Conservation (phyloP, 2,329 filamentous ascomycete genomes). For the Talaromyces sp. region DNA sequence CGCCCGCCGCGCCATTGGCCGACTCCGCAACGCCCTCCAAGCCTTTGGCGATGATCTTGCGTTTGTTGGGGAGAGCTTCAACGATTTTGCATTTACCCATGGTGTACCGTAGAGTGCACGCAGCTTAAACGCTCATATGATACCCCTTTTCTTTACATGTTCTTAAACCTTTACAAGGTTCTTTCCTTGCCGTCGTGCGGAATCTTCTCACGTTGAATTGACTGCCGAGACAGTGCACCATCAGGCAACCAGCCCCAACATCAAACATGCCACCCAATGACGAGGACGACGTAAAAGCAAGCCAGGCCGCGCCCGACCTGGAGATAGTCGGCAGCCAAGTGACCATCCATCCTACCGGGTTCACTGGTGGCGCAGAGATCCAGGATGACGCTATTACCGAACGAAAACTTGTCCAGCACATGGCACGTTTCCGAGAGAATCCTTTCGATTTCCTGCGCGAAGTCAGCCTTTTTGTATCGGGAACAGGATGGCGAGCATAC, state of each 20-base stretch:
- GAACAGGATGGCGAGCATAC: conserved; percentile 92
- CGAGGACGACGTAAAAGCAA: conserved; percentile 20
- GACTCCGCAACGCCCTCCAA: not conserved
- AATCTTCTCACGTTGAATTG: not conserved
- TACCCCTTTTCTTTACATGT: not conserved
- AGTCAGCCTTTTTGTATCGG: conserved; percentile 86
- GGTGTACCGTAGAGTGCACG: not conserved
- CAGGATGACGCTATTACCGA: conserved; percentile 44
- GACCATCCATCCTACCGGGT: conserved; percentile 68
- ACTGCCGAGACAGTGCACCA: not conserved
- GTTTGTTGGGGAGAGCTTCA: not conserved
- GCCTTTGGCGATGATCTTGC: not conserved
- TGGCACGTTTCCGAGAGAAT: conserved; percentile 74
- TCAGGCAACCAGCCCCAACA: too few species aligned
- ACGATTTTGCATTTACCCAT: not conserved
- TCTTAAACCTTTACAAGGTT: not conserved
- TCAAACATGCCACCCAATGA: conserved; percentile 17
- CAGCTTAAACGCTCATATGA: not conserved
- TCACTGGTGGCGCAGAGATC: conserved; percentile 30
- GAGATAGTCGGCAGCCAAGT: conserved; percentile 70
- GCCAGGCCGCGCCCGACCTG: conserved; percentile 61
- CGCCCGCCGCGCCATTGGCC: not conserved
- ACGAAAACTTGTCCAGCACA: conserved; percentile 57
- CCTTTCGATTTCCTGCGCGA: conserved; percentile 81
- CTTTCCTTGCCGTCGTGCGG: conserved; percentile 1